These are phyloP conservation scores for Whalleya microplaca DNA, from an alignment of 2,329 filamentous ascomycete genomes.

Conservation along the genomic window DNA sequence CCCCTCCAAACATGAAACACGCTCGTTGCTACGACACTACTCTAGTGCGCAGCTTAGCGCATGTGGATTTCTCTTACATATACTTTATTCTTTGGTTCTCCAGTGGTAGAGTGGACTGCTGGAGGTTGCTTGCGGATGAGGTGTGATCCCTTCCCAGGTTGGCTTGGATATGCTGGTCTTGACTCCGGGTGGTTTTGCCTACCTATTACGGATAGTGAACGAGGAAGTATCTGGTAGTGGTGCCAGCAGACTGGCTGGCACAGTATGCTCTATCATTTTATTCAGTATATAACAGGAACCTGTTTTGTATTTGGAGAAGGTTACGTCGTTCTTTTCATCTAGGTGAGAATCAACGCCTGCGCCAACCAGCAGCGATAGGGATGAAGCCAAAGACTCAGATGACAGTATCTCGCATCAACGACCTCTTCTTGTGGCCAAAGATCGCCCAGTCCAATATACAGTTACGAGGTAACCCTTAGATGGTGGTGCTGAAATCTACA, in stretches of 20 bases:
- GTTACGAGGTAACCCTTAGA: background rate
- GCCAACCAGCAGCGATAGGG: constrained; percentile 4
- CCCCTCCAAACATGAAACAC: constrained; percentile 35
- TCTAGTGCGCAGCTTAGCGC: constrained; percentile 19
- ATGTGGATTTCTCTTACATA: constrained; percentile 1
- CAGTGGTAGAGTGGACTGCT: constrained; percentile 2
- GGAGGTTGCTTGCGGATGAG: constrained; percentile 10
- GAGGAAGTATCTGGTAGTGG: background rate
- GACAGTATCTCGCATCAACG: constrained; percentile 24
- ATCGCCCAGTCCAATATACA: constrained; percentile 9
- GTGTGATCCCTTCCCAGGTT: constrained; percentile 27
- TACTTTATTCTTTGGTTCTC: background rate
- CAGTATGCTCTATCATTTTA: constrained; percentile 19
- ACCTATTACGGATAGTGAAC: constrained; percentile 19
- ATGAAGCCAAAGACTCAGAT: constrained; percentile 22
- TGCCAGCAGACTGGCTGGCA: background rate
- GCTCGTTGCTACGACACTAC: constrained; percentile 32
- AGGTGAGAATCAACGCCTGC: constrained; percentile 8
- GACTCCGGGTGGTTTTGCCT: constrained; percentile 9
- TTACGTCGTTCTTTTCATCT: background rate
- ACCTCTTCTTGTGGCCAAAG: constrained; percentile 12
- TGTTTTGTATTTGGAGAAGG: constrained; percentile 5
- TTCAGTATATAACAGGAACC: constrained; percentile 5
- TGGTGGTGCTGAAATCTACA: background rate
- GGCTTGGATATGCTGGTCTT: constrained; percentile 20